phyloP scores from a whole-genome alignment of 1,284 basidiomycete species.

The Leccinum colubrinum region DNA sequence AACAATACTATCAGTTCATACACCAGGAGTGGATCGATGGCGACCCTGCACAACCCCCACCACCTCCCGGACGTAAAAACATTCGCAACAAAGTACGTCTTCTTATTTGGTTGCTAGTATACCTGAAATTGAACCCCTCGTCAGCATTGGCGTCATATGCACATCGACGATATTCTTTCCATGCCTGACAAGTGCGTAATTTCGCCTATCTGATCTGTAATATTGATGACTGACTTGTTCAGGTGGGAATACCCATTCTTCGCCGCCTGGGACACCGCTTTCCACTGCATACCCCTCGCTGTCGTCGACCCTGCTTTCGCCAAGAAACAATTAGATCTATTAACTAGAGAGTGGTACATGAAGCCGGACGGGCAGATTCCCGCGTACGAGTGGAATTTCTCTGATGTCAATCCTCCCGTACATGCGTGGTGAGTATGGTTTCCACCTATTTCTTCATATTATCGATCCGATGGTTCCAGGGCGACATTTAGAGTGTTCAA shows the following conservation, averaged over 20 bases:
- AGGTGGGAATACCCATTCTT: constrained; percentile 99
- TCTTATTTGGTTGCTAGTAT: not conserved
- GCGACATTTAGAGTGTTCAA: constrained; percentile 97
- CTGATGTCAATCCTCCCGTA: constrained; percentile 95
- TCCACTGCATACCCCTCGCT: constrained; percentile 97
- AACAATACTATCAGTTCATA: constrained; percentile 95
- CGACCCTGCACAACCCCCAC: constrained; percentile 92
- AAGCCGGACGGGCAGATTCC: constrained; percentile 98
- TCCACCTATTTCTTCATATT: not conserved
- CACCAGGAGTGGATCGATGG: constrained; percentile 96
- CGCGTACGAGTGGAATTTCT: constrained; percentile 99
- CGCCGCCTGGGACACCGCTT: constrained; percentile 94
- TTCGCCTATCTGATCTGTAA: not conserved
- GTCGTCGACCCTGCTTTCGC: constrained; percentile 94
- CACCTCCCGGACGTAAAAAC: constrained; percentile 86
- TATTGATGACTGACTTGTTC: constrained; percentile 4
- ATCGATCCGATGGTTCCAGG: constrained; percentile 41
- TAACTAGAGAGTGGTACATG: constrained; percentile 99
- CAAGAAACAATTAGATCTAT: constrained; percentile 94
- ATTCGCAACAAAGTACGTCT: constrained; percentile 74
- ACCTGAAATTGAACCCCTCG: constrained; percentile 3
- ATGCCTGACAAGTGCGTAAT: constrained; percentile 91
- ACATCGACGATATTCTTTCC: constrained; percentile 93
- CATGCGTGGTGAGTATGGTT: constrained; percentile 76
- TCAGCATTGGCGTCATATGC: constrained; percentile 92